Evolutionary conservation across 306 rosid genomes (phyloP), one percentile per base, ranked within the genome.

Genomic region (Alnus rubra): DNA sequence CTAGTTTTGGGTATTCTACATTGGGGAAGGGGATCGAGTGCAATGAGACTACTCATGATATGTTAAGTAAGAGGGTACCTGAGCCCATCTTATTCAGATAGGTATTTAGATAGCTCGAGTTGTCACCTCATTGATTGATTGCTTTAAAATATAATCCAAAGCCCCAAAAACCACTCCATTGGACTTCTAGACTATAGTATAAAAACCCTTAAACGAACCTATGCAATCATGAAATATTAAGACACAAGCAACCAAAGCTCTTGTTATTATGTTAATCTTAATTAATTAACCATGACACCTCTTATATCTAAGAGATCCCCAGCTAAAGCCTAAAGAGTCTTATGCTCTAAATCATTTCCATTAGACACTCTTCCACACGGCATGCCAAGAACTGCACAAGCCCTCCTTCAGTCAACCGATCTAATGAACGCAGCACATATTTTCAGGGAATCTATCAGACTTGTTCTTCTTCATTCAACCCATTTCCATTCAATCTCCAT

Each of bases 401-500:
- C 63, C 14, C 69, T 80, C 45, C 45, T 42, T 7, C 52, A 74
- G 10, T 52, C 70, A 2, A 68, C 54, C 42, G 33, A 80, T 54
- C 50, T 67, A 35, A 74, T 74, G 75, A 63, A 47, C 51, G 35
- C 79, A 54, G 23, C 84, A 37, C 71, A 80, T 69, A 80, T 80
- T 42, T 80, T 80, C 84, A 80, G 49, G 53, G 84, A 80, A 39
- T 80, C 84, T 13, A 58, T 80, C 52, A 74, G 80, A 19, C 54
- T 80, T 18, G 13, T 80, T 13, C 72, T 80, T 75, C 84, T 80
- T 64, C 71, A 80, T 67, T 69, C 80, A 48, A 75, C 79, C 35
- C 84, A 75, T 52, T 80, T 80, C 71, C 79, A 80, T 56, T 80
- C 84, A 47, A 75, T 80, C 47, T 68, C 84, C 31, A 56, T 75